A percentile compares a stretch with the other conserved stretches of the same genome.
phyloP scores from a whole-genome alignment of 306 rosid species.

The Cucurbita moschata region DNA sequence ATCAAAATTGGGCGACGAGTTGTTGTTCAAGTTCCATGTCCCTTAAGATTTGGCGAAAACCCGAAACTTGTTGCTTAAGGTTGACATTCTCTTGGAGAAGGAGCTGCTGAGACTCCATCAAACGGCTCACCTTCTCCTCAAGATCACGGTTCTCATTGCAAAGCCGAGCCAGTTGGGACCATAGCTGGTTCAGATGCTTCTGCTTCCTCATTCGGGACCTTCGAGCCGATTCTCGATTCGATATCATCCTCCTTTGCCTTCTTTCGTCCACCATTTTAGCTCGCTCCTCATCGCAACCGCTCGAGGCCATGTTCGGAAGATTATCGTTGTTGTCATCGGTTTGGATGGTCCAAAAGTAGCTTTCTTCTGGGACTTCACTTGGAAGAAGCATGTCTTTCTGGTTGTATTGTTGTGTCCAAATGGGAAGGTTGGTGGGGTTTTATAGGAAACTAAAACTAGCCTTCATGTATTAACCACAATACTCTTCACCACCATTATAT shows the following conservation, averaged over 20 bases:
- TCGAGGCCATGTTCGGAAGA: background rate
- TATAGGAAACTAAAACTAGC: background rate
- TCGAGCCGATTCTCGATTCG: background rate
- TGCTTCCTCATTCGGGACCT: background rate
- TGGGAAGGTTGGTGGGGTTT: background rate
- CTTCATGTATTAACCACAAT: no score
- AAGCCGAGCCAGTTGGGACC: background rate
- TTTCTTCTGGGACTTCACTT: background rate
- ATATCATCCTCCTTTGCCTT: background rate
- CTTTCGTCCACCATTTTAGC: background rate
- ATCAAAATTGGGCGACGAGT: background rate
- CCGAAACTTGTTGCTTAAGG: background rate
- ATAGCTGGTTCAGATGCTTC: background rate
- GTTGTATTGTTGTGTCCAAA: background rate
- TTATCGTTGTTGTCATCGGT: background rate
- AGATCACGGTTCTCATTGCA: background rate
- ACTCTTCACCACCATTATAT: no score
- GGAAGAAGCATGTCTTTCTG: background rate
- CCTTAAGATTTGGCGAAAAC: background rate
- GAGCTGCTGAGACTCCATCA: background rate
- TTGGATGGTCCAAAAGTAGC: background rate
- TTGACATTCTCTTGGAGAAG: background rate
- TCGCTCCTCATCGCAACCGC: background rate
- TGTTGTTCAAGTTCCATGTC: background rate
- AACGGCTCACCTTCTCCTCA: background rate